Percentiles rank a stretch among this genome's conserved stretches.
Conservation (phyloP, 192 early-diverging fungal genomes). For the Lobosporangium transversale region DNA sequence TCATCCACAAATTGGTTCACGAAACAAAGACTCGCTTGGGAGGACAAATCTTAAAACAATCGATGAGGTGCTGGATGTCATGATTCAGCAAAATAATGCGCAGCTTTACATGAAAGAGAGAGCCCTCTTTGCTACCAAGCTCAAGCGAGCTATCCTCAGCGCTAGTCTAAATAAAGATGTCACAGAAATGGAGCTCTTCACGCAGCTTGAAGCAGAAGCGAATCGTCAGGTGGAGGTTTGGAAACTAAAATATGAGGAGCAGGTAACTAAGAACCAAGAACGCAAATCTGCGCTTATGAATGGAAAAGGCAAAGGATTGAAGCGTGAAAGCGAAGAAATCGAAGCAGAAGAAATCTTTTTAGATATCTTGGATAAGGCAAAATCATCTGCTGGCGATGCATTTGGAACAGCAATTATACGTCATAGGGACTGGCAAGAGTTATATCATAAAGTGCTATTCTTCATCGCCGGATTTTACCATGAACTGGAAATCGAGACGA, state of each 20-base stretch:
- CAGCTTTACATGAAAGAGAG: conserved; percentile 49
- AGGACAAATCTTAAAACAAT: conserved; percentile 57
- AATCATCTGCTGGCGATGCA: conserved; percentile 8
- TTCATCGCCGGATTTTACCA: conserved; percentile 68
- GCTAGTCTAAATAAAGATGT: conserved; percentile 29
- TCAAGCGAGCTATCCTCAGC: conserved; percentile 48
- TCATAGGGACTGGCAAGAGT: conserved; percentile 51
- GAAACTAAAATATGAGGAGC: conserved; percentile 26
- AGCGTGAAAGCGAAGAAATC: conserved; percentile 8
- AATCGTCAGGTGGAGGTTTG: conserved; percentile 12
- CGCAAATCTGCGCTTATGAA: not conserved
- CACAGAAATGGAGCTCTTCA: conserved; percentile 7
- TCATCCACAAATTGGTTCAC: conserved; percentile 64
- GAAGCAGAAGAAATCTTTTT: conserved; percentile 34
- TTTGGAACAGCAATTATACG: conserved; percentile 26
- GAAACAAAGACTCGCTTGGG: conserved; percentile 60
- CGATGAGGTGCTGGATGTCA: conserved; percentile 62
- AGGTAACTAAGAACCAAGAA: conserved; percentile 1
- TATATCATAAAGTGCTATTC: conserved; percentile 68
- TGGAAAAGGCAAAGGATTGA: conserved; percentile 10
- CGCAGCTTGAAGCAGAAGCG: conserved; percentile 18
- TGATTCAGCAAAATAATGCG: conserved; percentile 46
- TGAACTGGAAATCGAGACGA: conserved; percentile 54
- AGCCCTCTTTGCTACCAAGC: conserved; percentile 15
- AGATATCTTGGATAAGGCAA: conserved; percentile 1